Conservation (phyloP, 345 rosid genomes). For the Raphanus sativus region DNA sequence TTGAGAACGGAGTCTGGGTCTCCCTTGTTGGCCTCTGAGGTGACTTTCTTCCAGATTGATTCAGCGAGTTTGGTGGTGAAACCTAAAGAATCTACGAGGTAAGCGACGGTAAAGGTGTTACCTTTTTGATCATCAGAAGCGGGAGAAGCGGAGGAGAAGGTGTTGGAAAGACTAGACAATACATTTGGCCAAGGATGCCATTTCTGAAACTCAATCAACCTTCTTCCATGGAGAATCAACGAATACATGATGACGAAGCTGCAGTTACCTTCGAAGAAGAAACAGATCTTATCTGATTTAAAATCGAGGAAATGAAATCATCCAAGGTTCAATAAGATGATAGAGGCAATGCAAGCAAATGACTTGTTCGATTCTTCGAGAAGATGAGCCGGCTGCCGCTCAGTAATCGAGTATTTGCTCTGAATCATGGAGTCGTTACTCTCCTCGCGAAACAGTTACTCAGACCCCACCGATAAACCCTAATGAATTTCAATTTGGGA, state of each 20-base stretch:
- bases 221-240: not conserved
- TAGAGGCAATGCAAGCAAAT: no score
- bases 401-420: no score
- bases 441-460: not conserved
- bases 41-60: not conserved
- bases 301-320: not conserved
- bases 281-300: not conserved
- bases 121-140: not conserved
- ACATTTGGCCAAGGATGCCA: not conserved
- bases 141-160: not conserved
- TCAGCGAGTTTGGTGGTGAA: constrained; percentile 15
- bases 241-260: not conserved
- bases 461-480: not conserved
- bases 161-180: not conserved
- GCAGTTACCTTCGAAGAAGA: not conserved
- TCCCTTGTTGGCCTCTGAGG: not conserved
- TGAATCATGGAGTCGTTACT: not conserved
- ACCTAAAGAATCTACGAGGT: constrained; percentile 33
- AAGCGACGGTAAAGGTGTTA: constrained; percentile 11
- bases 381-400: no score
- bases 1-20: not conserved
- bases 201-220: not conserved
- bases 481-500: not conserved
- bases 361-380: no score
- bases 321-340: no score